A percentile compares a stretch with the other conserved stretches of the same genome.
phyloP scores from a whole-genome alignment of 345 rosid genomes.

The Populus deltoides region DNA sequence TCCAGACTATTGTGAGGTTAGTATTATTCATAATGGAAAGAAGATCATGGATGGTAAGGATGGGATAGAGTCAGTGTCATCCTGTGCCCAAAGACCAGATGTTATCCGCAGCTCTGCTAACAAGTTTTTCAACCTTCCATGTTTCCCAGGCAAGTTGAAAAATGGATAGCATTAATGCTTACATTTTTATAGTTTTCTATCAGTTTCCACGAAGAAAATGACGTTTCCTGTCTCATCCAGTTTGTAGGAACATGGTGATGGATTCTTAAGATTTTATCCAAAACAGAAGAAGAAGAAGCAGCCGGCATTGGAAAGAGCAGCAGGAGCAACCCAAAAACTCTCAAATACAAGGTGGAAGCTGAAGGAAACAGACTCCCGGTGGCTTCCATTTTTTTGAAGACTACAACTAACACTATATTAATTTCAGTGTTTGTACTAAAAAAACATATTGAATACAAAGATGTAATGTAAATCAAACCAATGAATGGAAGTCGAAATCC shows the following conservation, averaged over 20 bases:
- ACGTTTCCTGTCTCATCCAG: background rate
- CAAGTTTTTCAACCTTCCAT: conserved; percentile 37
- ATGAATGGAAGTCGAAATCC: too few species aligned
- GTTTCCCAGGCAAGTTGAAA: conserved; percentile 41
- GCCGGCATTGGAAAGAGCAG: background rate
- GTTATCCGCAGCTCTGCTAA: conserved; percentile 6
- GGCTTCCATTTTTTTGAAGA: background rate
- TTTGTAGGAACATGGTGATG: background rate
- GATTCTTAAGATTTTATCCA: background rate
- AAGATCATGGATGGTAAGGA: conserved; percentile 21
- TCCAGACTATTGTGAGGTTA: conserved; percentile 51
- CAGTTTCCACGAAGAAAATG: background rate
- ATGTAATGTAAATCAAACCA: too few species aligned
- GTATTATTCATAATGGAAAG: conserved; percentile 41
- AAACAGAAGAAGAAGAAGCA: too few species aligned
- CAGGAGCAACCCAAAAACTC: too few species aligned
- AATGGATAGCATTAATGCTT: too few species aligned
- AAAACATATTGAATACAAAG: too few species aligned
- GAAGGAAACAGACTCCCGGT: too few species aligned
- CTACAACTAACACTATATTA: background rate
- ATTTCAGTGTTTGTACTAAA: background rate
- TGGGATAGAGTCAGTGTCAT: conserved; percentile 3
- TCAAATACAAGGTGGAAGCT: too few species aligned
- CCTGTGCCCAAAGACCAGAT: conserved; percentile 3
- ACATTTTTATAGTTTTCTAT: too few species aligned